phyloP scores from a whole-genome alignment of 1,284 basidiomycete species.

The Volvariella volvacea region DNA sequence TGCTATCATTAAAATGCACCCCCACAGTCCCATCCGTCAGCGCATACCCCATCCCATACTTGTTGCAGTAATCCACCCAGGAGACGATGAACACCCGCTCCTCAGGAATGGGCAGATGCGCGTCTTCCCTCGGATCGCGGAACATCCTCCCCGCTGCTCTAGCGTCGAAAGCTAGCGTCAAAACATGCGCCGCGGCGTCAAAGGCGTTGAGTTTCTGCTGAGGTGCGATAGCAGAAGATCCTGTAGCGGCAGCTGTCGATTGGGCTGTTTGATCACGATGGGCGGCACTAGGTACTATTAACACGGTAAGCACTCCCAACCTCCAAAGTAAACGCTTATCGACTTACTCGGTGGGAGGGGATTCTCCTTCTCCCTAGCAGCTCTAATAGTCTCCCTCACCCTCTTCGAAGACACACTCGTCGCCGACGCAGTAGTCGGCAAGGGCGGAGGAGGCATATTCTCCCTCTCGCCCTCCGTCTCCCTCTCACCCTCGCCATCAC shows the following conservation, averaged over 20 bases:
- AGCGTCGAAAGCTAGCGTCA: slow-evolving; percentile 66
- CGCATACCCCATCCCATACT: slow-evolving; percentile 98
- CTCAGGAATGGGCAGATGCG: slow-evolving; percentile 48
- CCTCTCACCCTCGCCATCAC: slow-evolving; percentile 28
- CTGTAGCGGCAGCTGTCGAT: slow-evolving; percentile 11
- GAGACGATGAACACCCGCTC: slow-evolving; percentile 90
- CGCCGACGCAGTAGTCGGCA: not conserved
- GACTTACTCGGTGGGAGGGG: not conserved
- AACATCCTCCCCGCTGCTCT: slow-evolving; percentile 55
- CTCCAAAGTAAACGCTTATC: too few species aligned
- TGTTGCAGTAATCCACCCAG: slow-evolving; percentile 98
- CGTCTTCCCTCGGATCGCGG: slow-evolving; percentile 52
- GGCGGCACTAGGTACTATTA: too few species aligned
- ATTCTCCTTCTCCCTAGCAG: slow-evolving; percentile 10
- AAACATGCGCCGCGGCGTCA: slow-evolving; percentile 59
- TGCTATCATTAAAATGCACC: slow-evolving; percentile 95
- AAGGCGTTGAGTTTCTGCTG: slow-evolving; percentile 45
- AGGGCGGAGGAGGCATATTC: slow-evolving; percentile 21
- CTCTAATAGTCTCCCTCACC: not conserved
- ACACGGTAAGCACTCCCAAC: too few species aligned
- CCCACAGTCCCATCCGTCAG: slow-evolving; percentile 92
- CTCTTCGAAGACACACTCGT: slow-evolving; percentile 11
- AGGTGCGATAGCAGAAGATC: slow-evolving; percentile 17
- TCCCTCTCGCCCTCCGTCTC: slow-evolving; percentile 24
- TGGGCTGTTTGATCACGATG: slow-evolving; percentile 1